Percentiles rank a stretch among this genome's conserved stretches.
These are phyloP conservation scores for Punica granatum DNA, from an alignment of 345 rosid genomes.

Conservation along the genomic window DNA sequence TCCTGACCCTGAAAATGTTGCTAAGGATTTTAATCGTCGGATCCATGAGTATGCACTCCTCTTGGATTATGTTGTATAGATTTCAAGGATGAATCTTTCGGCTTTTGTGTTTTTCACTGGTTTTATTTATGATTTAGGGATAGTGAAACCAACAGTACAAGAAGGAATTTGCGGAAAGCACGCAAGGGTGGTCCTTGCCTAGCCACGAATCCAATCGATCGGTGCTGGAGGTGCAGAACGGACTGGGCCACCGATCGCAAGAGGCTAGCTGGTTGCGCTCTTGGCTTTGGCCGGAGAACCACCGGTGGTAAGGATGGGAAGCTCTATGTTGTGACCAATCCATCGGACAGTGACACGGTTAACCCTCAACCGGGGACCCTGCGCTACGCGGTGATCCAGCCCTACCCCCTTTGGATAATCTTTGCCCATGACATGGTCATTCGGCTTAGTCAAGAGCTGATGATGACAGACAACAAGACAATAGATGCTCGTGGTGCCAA, in stretches of 20 bases:
- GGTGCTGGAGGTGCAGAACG: conserved; percentile 71
- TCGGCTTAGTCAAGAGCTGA: conserved; percentile 50
- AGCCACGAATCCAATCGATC: conserved; percentile 79
- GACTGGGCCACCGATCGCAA: conserved; percentile 53
- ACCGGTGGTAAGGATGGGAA: conserved; percentile 59
- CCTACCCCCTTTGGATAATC: conserved; percentile 43
- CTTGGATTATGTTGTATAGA: too few species aligned
- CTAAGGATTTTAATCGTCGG: conserved; percentile 13
- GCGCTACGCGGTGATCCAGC: conserved; percentile 37
- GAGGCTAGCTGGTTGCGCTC: conserved; percentile 47
- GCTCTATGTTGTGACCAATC: conserved; percentile 50
- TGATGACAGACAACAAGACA: conserved; percentile 52
- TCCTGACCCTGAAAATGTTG: conserved; percentile 18
- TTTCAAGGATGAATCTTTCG: too few species aligned
- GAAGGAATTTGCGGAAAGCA: conserved; percentile 29
- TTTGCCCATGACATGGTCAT: conserved; percentile 57
- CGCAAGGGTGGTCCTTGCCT: conserved; percentile 30
- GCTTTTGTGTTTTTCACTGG: too few species aligned
- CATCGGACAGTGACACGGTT: conserved; percentile 40
- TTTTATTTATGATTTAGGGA: conserved; percentile 8
- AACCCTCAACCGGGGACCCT: conserved; percentile 20
- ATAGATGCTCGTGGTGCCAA: conserved; percentile 67
- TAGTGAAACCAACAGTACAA: conserved; percentile 26
- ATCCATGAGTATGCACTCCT: conserved; percentile 15
- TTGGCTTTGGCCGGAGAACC: conserved; percentile 57